These are phyloP conservation scores for Zopfochytrium polystomum DNA, from an alignment of 371 early-diverging fungal species.

Conservation along the genomic window DNA sequence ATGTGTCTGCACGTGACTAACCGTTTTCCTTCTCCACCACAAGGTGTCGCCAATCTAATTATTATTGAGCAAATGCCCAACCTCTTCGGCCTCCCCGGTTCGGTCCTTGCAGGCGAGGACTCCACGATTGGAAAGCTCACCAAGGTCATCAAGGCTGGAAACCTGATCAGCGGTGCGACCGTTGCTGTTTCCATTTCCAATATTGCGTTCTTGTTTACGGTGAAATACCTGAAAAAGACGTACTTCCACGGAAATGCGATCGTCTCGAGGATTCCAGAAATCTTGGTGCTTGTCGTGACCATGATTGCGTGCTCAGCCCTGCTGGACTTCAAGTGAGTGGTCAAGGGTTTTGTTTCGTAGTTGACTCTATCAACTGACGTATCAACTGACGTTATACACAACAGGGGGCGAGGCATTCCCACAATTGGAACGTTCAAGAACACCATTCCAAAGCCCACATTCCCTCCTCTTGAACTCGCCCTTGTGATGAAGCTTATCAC, in stretches of 20 bases:
- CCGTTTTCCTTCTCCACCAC: background rate
- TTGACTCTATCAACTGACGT: background rate
- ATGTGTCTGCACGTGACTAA: no score
- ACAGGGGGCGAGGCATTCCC: conserved; percentile 9
- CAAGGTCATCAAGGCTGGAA: conserved; percentile 5
- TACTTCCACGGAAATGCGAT: background rate
- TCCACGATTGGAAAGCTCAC: conserved; percentile 24
- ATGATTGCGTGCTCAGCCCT: conserved; percentile 23
- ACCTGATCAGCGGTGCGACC: conserved; percentile 14
- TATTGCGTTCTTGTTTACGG: conserved; percentile 26
- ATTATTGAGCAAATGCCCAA: conserved; percentile 36
- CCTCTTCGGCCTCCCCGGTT: conserved; percentile 17
- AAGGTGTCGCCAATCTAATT: conserved; percentile 27
- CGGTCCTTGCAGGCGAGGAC: conserved; percentile 10
- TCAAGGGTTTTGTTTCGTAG: conserved; percentile 3
- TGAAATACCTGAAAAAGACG: conserved; percentile 17
- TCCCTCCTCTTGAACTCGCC: conserved; percentile 15
- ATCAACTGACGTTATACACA: background rate
- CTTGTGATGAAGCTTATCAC: conserved; percentile 16
- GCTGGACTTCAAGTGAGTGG: conserved; percentile 21
- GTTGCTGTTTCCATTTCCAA: conserved; percentile 16
- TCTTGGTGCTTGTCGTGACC: conserved; percentile 28
- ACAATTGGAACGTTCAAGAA: conserved; percentile 26
- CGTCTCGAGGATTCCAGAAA: conserved; percentile 21
- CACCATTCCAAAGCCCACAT: conserved; percentile 8